Base-by-base conservation (phyloP, 257 asterid species). In the Coffea eugenioides region DNA sequence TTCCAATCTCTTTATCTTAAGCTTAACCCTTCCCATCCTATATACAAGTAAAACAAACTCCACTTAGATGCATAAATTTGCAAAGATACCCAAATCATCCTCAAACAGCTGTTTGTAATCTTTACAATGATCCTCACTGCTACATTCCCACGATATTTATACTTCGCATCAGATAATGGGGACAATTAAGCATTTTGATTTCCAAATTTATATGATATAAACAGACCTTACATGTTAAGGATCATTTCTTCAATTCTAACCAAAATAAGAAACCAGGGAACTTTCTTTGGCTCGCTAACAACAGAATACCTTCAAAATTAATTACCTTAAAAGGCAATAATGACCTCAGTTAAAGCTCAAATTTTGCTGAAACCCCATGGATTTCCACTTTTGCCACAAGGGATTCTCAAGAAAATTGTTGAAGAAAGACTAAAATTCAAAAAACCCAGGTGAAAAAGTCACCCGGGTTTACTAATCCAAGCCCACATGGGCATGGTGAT, bases 11-110 rank as follows among this genome's bases (percentile, higher is more conserved):
- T 90, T 92, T 86, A 91, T 91, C 88, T 91, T 92, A 48, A 91
- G 64, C 87, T 91, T 92, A 49, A 91, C 97, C 83, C 97, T 89
- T 80, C 97, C 98, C 98, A 94, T 94, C 88, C 96, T 93, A 81
- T 85, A 80, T 31, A 54, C 49, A 66, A 73, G 41, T 46, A 46
- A 36, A 52, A 69, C 21, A 80, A 39, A 64, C 77, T 62, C 16
- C 21, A 46, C 27, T 79, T 21, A 79, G 54, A 72, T 57, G 31
- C 71, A 43, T 5, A 65, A 11, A 77, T 20, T 20, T 45, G 27
- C 57, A 31, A 23, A 52, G 66, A 25, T 12, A 52, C 56, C 5
- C 7, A 52, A 49, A 59, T 39, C 54, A 62, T 71, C 43, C 18
- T 39, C 23, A 62, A n/a, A 73, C 65, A 15, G 15, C 14, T 43